phyloP scores from a whole-genome alignment of 75 land plant species.

The Sequoia sempervirens region DNA sequence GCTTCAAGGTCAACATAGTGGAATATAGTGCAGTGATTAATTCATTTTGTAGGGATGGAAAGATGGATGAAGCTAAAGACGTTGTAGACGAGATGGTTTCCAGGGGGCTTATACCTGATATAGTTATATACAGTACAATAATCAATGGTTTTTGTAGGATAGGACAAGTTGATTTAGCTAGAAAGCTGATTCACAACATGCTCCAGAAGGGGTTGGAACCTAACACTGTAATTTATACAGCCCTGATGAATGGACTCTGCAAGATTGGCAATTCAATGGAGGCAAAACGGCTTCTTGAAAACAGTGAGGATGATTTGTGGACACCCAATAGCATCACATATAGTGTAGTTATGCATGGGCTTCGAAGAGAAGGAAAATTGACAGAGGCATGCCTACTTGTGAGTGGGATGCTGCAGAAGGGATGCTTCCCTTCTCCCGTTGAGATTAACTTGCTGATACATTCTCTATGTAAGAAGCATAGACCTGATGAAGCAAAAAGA shows the following conservation, averaged over 20 bases:
- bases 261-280: slow-evolving; percentile 43
- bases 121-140: slow-evolving; percentile 59
- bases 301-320: slow-evolving; percentile 68
- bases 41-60: slow-evolving; percentile 42
- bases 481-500: slow-evolving; percentile 36
- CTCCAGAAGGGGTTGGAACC: slow-evolving; percentile 61
- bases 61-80: slow-evolving; percentile 49
- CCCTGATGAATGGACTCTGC: slow-evolving; percentile 60
- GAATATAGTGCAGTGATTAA: slow-evolving; percentile 50
- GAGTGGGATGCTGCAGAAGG: slow-evolving; percentile 45
- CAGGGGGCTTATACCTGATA: slow-evolving; percentile 57
- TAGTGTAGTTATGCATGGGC: slow-evolving; percentile 74
- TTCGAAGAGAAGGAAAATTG: slow-evolving; percentile 53
- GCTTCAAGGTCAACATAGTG: slow-evolving; percentile 48
- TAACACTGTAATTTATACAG: slow-evolving; percentile 54
- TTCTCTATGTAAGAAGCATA: slow-evolving; percentile 40
- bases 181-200: slow-evolving; percentile 52
- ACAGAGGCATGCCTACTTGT: slow-evolving; percentile 50
- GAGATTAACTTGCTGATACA: slow-evolving; percentile 62
- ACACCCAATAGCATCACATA: slow-evolving; percentile 77
- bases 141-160: slow-evolving; percentile 54
- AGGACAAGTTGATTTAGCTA: slow-evolving; percentile 55
- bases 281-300: slow-evolving; percentile 60
- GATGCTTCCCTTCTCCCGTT: slow-evolving; percentile 47
- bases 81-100: slow-evolving; percentile 47